A percentile compares a stretch with the other conserved stretches of the same genome.
Conservation (phyloP, 1,284 basidiomycete species). For the Tylopilus orsonianus region DNA sequence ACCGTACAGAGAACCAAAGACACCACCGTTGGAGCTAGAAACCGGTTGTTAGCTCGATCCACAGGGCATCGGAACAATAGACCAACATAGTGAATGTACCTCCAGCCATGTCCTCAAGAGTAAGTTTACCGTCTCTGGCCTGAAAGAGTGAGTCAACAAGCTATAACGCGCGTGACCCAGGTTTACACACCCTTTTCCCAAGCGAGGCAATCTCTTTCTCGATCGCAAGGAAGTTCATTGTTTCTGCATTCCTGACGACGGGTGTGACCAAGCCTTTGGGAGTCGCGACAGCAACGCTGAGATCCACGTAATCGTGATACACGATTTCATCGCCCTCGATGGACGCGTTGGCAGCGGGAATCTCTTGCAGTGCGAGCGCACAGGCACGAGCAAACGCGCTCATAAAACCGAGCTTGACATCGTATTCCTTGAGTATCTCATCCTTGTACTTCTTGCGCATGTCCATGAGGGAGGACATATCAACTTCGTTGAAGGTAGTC, state of each 20-base stretch:
- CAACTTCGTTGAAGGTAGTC: slow-evolving; percentile 99
- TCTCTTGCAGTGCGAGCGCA: slow-evolving; percentile 85
- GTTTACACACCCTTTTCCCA: slow-evolving; percentile 77
- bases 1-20: slow-evolving; percentile 95
- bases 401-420: slow-evolving; percentile 99
- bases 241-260: slow-evolving; percentile 90
- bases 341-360: slow-evolving; percentile 92
- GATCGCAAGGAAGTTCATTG: slow-evolving; percentile 86
- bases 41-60: slow-evolving; percentile 5
- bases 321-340: slow-evolving; percentile 97
- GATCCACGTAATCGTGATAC: slow-evolving; percentile 92
- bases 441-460: slow-evolving; percentile 98
- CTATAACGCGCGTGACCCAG: slow-evolving; percentile 4
- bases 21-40: slow-evolving; percentile 91
- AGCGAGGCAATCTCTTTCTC: slow-evolving; percentile 90
- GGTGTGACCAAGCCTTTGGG: slow-evolving; percentile 98
- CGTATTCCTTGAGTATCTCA: slow-evolving; percentile 86
- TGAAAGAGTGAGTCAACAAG: slow-evolving; percentile 30
- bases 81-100: slow-evolving; percentile 96
- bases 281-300: slow-evolving; percentile 95
- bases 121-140: slow-evolving; percentile 93
- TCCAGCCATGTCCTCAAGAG: slow-evolving; percentile 95
- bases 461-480: slow-evolving; percentile 95
- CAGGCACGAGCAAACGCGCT: slow-evolving; percentile 93
- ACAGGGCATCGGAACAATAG: neutral